Evolutionary conservation across 306 rosid species (phyloP).

Genomic region (Boehmeria nivea): DNA sequence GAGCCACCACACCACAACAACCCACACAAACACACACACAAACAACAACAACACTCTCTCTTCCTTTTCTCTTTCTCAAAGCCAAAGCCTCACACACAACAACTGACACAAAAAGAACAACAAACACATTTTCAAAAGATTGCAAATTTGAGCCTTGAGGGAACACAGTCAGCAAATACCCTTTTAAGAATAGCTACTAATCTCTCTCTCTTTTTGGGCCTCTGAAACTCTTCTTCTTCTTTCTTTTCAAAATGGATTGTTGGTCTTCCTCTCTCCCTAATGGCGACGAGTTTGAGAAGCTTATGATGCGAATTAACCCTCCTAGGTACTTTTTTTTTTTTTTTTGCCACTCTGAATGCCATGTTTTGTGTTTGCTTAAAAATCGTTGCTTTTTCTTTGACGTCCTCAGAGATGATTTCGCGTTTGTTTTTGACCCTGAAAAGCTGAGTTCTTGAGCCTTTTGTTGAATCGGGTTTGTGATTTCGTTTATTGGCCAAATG

Average conservation of each 20-base stretch:
- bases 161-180: background rate
- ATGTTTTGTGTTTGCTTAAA: background rate
- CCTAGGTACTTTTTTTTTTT: constrained; percentile 51
- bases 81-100: no score
- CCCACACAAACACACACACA: constrained; percentile 34
- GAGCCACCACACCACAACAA: constrained; percentile 35
- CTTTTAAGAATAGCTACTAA: background rate
- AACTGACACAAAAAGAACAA: background rate
- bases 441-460: no score
- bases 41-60: constrained; percentile 14
- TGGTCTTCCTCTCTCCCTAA: constrained; percentile 56
- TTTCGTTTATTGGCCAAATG: no score
- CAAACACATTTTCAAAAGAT: background rate
- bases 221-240: background rate
- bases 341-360: background rate
- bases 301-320: constrained; percentile 79
- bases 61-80: background rate
- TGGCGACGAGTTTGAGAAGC: constrained; percentile 81
- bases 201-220: background rate
- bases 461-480: no score
- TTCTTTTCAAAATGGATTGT: constrained; percentile 50
- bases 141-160: background rate
- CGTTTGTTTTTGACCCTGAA: no score
- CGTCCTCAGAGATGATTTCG: background rate
- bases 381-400: background rate